Evolutionary conservation across 345 rosid species (phyloP).

Genomic region (Turnera subulata): DNA sequence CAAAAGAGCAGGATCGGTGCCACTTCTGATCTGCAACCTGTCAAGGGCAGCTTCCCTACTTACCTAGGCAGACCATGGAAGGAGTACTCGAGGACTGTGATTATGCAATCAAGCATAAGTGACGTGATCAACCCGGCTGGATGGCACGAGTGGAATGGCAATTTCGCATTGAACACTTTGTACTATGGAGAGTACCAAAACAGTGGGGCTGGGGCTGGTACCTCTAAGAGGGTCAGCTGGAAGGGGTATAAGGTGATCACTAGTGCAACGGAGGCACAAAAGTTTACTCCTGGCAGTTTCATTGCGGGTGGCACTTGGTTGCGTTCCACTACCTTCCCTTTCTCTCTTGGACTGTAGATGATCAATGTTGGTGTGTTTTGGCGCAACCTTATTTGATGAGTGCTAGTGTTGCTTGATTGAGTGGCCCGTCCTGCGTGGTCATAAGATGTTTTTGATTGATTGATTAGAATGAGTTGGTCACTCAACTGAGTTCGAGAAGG

Average conservation of each 20-base stretch:
- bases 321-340: conserved; percentile 72
- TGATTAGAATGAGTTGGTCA: too few species aligned
- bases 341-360: conserved; percentile 50
- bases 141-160: conserved; percentile 77
- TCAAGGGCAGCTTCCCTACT: conserved; percentile 53
- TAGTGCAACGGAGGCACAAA: conserved; percentile 51
- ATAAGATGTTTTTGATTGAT: too few species aligned
- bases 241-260: conserved; percentile 57
- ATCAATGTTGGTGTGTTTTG: background rate
- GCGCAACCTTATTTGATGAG: background rate
- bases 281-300: conserved; percentile 47
- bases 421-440: background rate
- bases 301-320: conserved; percentile 70
- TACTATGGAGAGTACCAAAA: conserved; percentile 69
- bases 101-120: conserved; percentile 67
- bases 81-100: conserved; percentile 73
- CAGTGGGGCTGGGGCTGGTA: conserved; percentile 67
- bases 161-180: conserved; percentile 61
- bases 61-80: conserved; percentile 95
- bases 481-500: too few species aligned
- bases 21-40: conserved; percentile 56
- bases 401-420: background rate
- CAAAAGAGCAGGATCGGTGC: conserved; percentile 80
- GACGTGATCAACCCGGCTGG: conserved; percentile 65
- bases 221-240: conserved; percentile 71